Base-by-base conservation (phyloP, 805 yeast species). In the Candida ponderosae region DNA sequence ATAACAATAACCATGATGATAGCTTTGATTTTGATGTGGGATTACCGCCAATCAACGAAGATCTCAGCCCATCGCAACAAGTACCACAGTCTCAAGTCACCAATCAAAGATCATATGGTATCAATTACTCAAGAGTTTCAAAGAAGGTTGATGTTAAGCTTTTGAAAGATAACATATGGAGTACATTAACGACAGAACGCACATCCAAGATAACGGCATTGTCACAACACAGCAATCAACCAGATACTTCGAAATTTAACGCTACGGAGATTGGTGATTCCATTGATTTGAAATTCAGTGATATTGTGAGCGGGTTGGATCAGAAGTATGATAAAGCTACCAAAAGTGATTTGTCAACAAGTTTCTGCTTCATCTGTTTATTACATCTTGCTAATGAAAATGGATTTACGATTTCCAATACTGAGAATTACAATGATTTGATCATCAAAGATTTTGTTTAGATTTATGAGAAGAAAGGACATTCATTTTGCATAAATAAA, bases 381-480 rank as follows among this genome's bases (percentile, higher is more conserved):
- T 60, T 87, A 27, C 96, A 87, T 60, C 63, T 87, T 45, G 95
- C 95, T 13, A 87, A 88, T 53, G 96, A 87, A 55, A 79, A 83
- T 50, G 90, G 89, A 1, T 63, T 87, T 23, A 53, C 63, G 6
- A 69, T 87, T 7, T 62, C 66, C 15, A 72, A 74, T 41, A 71
- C 63, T 5, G 9, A 16, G 4, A 28, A 33, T 18, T 15, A 24
- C 26, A 33, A 17, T 14, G 35, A 33, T 24, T 27, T 33, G n/a
- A 27, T 33, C 9, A 33, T 33, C 11, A 14, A 33, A 19, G 34
- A 16, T 21, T 18, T 32, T 13, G 11, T 4, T 4, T 14, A 26
- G 15, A 26, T 26, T 26, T 26, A 26, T n/a, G n/a, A n/a, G n/a
- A n/a, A n/a, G n/a, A n/a, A n/a, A n/a, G n/a, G n/a, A n/a, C n/a